Conservation (phyloP, 306 rosid genomes). For the Pterocarpus santalinus region DNA sequence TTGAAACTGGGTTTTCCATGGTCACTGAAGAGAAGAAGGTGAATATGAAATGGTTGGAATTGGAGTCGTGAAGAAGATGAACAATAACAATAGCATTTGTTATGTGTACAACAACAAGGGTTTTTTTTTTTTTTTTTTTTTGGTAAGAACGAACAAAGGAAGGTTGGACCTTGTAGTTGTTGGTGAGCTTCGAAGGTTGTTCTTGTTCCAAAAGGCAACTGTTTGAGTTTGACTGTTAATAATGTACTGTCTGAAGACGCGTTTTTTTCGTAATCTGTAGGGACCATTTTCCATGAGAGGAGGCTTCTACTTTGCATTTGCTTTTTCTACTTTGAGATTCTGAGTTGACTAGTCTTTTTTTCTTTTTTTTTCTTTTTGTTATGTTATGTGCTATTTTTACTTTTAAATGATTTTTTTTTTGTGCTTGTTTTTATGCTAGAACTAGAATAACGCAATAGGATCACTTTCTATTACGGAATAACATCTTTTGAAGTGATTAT, state of each 20-base stretch:
- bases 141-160: constrained; percentile 2
- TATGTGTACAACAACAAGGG: neutral
- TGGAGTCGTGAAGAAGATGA: constrained; percentile 1
- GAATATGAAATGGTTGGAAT: neutral
- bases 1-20: constrained; percentile 53
- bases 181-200: constrained; percentile 44
- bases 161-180: constrained; percentile 47
- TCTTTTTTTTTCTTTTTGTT: neutral
- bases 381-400: neutral
- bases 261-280: constrained; percentile 53
- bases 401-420: neutral
- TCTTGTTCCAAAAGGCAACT: constrained; percentile 54
- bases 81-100: constrained; percentile 42
- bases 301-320: neutral
- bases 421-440: neutral
- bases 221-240: constrained; percentile 68
- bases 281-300: constrained; percentile 42
- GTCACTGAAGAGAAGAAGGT: constrained; percentile 31
- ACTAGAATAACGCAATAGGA: neutral
- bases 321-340: constrained; percentile 8
- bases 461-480: neutral
- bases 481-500: neutral
- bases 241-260: constrained; percentile 59
- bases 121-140: neutral
- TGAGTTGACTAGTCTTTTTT: constrained; percentile 51